phyloP scores from a whole-genome alignment of 2,329 filamentous ascomycete genomes.

The Aspergillus costaricaensis region DNA sequence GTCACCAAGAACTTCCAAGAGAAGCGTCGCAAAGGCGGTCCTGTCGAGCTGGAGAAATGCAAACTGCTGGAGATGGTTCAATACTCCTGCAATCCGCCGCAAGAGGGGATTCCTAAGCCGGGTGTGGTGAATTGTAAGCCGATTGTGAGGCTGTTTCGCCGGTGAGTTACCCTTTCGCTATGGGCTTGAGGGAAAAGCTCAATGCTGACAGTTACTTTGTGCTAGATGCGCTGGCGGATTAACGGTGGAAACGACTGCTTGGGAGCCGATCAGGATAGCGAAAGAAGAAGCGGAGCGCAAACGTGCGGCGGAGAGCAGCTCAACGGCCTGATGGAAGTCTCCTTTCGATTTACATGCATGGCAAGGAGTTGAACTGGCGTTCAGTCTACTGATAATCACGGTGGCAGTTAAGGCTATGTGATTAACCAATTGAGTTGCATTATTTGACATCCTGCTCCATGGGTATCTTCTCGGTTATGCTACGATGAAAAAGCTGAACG shows the following conservation, averaged over 20 bases:
- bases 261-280: constrained; percentile 49
- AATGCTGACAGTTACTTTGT: constrained; percentile 14
- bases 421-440: constrained; percentile 7
- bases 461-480: constrained; percentile 38
- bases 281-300: constrained; percentile 38
- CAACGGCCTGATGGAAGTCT: constrained; percentile 22
- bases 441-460: constrained; percentile 24
- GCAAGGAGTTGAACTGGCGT: constrained; percentile 18
- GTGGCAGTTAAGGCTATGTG: background rate
- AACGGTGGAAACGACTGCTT: constrained; percentile 63
- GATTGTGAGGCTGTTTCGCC: constrained; percentile 60
- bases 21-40: constrained; percentile 53
- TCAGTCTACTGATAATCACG: constrained; percentile 13
- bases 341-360: constrained; percentile 10
- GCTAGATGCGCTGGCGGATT: constrained; percentile 53
- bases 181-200: background rate
- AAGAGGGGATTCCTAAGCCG: constrained; percentile 43
- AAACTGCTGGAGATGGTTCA: constrained; percentile 62
- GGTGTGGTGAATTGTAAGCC: constrained; percentile 56
- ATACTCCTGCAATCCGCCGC: constrained; percentile 61
- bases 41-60: constrained; percentile 57
- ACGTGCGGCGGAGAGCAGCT: constrained; percentile 21
- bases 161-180: constrained; percentile 38
- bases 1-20: constrained; percentile 47
- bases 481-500: constrained; percentile 23